Conservation (phyloP, 75 land plant genomes). For the Chamaecyparis obtusa region DNA sequence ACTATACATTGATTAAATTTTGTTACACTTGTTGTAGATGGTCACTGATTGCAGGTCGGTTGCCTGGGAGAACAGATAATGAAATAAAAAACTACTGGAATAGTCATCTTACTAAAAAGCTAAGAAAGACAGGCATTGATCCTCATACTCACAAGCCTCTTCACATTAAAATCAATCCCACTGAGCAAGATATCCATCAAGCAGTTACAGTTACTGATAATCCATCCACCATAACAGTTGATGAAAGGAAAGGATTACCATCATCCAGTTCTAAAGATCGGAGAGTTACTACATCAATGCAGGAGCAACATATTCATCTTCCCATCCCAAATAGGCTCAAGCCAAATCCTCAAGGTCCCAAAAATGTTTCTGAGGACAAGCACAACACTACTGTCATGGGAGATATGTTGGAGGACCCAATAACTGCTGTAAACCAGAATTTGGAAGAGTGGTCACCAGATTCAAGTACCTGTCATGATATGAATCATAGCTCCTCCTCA, state of each 20-base stretch:
- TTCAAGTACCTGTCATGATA: neutral
- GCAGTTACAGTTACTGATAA: neutral
- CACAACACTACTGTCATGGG: neutral
- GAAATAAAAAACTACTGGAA: conserved; percentile 5
- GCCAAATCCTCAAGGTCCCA: neutral
- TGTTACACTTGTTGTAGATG: neutral
- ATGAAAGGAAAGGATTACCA: neutral
- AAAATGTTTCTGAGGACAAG: neutral
- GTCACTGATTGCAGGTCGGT: neutral
- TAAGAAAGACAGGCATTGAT: neutral
- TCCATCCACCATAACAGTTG: neutral
- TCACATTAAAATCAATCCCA: neutral
- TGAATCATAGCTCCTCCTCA: neutral
- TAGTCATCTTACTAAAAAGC: neutral
- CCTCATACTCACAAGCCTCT: neutral
- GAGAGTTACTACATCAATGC: neutral
- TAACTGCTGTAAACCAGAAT: neutral
- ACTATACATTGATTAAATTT: neutral
- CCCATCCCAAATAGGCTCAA: neutral
- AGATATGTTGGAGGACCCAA: neutral
- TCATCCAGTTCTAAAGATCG: neutral
- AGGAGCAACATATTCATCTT: neutral
- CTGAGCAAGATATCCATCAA: neutral
- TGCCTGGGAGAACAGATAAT: neutral
- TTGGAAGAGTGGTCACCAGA: neutral